Percentiles rank a stretch among this genome's conserved stretches.
phyloP scores from a whole-genome alignment of 805 yeast genomes.

The Peterozyma xylosa region DNA sequence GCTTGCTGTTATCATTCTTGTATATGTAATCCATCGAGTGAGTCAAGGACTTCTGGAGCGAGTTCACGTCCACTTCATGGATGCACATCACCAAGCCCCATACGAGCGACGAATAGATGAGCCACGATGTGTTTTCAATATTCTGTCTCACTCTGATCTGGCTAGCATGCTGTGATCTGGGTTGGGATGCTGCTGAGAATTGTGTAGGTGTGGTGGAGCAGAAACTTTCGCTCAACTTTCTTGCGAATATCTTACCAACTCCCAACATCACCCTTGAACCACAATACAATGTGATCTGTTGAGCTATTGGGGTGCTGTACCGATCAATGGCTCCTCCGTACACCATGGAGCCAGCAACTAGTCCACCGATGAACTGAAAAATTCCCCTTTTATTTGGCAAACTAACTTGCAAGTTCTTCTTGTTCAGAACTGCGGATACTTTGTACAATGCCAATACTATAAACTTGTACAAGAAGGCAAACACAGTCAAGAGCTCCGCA shows the following conservation, averaged over 20 bases:
- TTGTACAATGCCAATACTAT: neutral
- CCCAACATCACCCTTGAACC: conserved; percentile 63
- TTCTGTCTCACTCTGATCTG: conserved; percentile 6
- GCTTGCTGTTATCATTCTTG: conserved; percentile 37
- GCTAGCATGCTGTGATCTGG: too few relatives aligned
- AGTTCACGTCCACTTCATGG: conserved; percentile 54
- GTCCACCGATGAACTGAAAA: conserved; percentile 2
- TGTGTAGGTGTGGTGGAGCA: conserved; percentile 9
- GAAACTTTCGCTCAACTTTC: conserved; percentile 15
- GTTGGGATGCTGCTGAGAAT: neutral
- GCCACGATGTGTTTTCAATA: conserved; percentile 39
- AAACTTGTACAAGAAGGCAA: conserved; percentile 2
- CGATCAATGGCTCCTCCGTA: conserved; percentile 3
- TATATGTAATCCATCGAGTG: conserved; percentile 68
- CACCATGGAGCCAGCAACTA: conserved; percentile 2
- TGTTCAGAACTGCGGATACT: neutral
- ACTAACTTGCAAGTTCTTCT: neutral
- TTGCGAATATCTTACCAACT: conserved; percentile 40
- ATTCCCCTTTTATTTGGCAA: neutral
- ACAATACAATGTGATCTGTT: conserved; percentile 69
- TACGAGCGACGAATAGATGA: conserved; percentile 49
- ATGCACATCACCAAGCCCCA: conserved; percentile 76
- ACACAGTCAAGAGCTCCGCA: conserved; percentile 6
- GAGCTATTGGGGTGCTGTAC: conserved; percentile 33
- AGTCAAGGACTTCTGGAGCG: conserved; percentile 57